Base-by-base conservation (phyloP, 805 yeast species). In the Yamadazyma sp. region DNA sequence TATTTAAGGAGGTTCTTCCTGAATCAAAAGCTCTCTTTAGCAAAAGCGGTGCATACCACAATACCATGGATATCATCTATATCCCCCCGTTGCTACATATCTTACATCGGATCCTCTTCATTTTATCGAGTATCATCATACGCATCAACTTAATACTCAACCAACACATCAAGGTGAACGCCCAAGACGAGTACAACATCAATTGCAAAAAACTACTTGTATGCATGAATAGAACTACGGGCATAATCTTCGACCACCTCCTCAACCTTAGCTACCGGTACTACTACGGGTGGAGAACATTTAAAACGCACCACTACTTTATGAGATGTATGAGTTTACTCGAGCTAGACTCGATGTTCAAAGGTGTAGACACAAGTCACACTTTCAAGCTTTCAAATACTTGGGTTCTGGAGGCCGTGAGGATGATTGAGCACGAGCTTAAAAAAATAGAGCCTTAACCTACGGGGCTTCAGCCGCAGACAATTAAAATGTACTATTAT, bases 81-180 rank as follows among this genome's bases (percentile, higher is more conserved):
- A 36, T 38, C n/a, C 46, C 46, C 5, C 22, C 31, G 10, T 18
- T 38, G 18, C 16, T 42, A 2, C 46, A 42, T 30, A n/a, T 39
- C 8, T 14, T 36, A 8, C 46, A 42, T 15, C 27, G 42, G 16
- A 26, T 35, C 2, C 25, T 32, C 9, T 27, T 39, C 5, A 29
- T 37, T 9, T 6, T 38, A 3, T 9, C 38, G 5, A 28, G 41
- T 6, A 27, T 40, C 5, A 17, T 40, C 8, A 33, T 32, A 18
- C 15, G 44, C 10, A 17, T 34, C 9, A 35, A 25, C 20, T 28
- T 35, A 18, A 13, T 36, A 4, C 9, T 19, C 16, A 32, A 17
- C 9, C 21, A 24, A 15, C 15, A 14, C 8, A 27, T 19, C 17
- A 12, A 8, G 4, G 19, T 14, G 11, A 25, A 19, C 17, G 7